A percentile compares a stretch with the other conserved stretches of the same genome.
These are phyloP conservation scores for Penicillium daleae DNA, from an alignment of 495 filamentous ascomycete species.

Conservation along the genomic window DNA sequence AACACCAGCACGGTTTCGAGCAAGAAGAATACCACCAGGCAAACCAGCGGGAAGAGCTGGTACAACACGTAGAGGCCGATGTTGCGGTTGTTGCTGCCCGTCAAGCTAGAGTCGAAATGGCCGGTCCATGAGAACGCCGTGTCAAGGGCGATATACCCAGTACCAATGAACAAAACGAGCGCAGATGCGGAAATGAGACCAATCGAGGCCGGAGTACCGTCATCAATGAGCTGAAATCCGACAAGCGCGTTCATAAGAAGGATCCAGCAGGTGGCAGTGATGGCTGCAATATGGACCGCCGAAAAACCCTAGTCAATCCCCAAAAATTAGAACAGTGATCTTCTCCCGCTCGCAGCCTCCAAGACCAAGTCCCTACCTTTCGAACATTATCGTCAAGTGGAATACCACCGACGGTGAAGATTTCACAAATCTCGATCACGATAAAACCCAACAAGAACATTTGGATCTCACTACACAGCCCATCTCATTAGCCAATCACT, in stretches of 20 bases:
- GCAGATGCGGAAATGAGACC: constrained; percentile 74
- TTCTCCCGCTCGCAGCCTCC: not conserved
- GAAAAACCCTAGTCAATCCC: constrained; percentile 70
- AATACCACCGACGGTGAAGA: constrained; percentile 92
- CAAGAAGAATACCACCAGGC: constrained; percentile 79
- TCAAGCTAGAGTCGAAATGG: constrained; percentile 65
- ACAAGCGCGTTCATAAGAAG: constrained; percentile 90
- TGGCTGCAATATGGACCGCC: constrained; percentile 89
- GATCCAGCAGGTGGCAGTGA: constrained; percentile 87
- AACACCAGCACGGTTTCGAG: constrained; percentile 84
- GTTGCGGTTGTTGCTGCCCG: constrained; percentile 62
- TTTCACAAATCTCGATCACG: constrained; percentile 90
- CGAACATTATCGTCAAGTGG: constrained; percentile 70
- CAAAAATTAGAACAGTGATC: not conserved
- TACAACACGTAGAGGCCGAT: constrained; percentile 94
- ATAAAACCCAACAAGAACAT: constrained; percentile 87
- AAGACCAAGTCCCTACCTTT: constrained; percentile 30
- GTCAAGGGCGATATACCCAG: constrained; percentile 94
- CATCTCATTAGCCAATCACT: constrained; percentile 10
- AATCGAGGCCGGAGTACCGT: constrained; percentile 84
- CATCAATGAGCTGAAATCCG: constrained; percentile 91
- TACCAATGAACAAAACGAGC: constrained; percentile 77
- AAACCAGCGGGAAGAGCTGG: constrained; percentile 87
- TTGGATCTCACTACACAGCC: constrained; percentile 82
- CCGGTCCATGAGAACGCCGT: constrained; percentile 86